Base-by-base conservation (phyloP, 2,329 filamentous ascomycete species). In the Tolypocladium paradoxum region DNA sequence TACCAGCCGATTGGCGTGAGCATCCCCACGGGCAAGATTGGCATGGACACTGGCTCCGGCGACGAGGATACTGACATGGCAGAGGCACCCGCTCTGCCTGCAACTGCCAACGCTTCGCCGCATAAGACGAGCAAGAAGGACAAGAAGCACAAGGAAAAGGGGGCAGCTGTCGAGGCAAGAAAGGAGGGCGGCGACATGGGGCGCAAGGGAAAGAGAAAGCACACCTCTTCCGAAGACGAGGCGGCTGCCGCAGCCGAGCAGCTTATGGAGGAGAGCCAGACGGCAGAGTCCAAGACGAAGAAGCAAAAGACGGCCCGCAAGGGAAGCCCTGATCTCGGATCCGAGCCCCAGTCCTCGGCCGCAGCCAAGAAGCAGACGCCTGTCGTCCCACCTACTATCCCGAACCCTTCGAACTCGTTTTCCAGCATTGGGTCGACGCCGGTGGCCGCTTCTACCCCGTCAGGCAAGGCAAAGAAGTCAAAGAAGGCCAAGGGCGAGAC, bases 1-100 rank as follows among this genome's bases (percentile, higher is more conserved):
- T 90, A 80, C 67, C 77, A 77, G 52, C 86, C 87, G 1, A 78
- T 85, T 46, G 87, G 87, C 31, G 73, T 80, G 45, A 62, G 61
- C 54, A 63, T 60, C 24, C 54, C 65, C 33, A 61, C 65, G 59
- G 64, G 61, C 46, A 64, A 57, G 16, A 76, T 76, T 57, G 74
- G 74, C 12, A 52, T 37, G n/a, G 73, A 73, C 29, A 45, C 20
- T 29, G 68, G 60, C 0, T 56, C 60, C 2, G 68, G 65, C 14
- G 73, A 76, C 18, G 71, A 70, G 6, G 73, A 73, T 54, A 65
- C 70, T 6, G 73, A 76, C 56, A 76, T 77, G 74, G 57, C 60
- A 0, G 67, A 73, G 31, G 70, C 70, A 1, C 62, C 73, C n/a
- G 52, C 58, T n/a, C 48, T 56, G 11, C 40, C 63, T 16, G 50